Base-by-base conservation (phyloP, 192 early-diverging fungal species). In the Rhizophagus prolifer region DNA sequence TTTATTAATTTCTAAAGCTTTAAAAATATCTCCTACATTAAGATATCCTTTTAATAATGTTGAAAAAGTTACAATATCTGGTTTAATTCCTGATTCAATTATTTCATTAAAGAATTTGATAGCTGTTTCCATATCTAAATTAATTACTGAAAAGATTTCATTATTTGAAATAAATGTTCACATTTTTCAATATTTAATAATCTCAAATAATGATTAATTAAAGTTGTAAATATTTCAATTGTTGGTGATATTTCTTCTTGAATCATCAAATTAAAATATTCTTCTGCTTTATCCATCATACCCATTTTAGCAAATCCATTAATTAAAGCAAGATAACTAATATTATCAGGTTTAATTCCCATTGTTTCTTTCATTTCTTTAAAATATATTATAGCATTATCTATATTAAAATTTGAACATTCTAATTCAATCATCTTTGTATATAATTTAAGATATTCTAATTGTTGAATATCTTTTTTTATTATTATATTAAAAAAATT, bases 191-290 rank as follows among this genome's bases (percentile, higher is more conserved):
- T 58, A 63, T 80, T 21, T 1, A 60, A 58, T 12, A 70, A 46
- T 47, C 70, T 72, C 76, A 86, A 75, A 66, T 81, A 81, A 2
- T 79, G 77, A 78, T 86, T 78, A 26, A 84, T 78, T 9, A 86
- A 65, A 25, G 64, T 70, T n/a, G 77, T 82, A 61, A 79, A 86
- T 1, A 72, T 79, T 70, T 81, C 63, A 2, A 64, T 78, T 62
- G 79, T 72, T 0, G 83, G 79, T 25, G 31, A 4, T 31, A 82
- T 75, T 8, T 36, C 12, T 21, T 66, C 58, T n/a, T 14, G 46
- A 7, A 70, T 31, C 85, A 86, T 80, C 2, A 74, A 67, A 30
- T 76, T 31, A 21, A 78, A 76, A 78, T 76, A 83, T 59, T 78
- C 60, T 4, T 30, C 26, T 34, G 82, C 82, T 16, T 68, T 61